Conservation (phyloP, 352 stramenopile genomes). For the Pythium chondricola region DNA sequence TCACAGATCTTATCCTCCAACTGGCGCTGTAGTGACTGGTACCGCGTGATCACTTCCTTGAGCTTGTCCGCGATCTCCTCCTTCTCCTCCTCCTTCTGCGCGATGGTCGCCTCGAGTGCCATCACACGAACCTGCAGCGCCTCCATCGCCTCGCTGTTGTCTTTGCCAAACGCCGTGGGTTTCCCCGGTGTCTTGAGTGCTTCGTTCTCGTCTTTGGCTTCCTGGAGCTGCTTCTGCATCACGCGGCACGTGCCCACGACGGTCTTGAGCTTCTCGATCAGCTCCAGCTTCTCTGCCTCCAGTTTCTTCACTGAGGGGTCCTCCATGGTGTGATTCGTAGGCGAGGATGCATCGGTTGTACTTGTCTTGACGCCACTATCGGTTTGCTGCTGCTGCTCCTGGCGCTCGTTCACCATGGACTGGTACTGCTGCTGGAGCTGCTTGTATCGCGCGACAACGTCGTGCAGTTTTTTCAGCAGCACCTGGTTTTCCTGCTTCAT, state of each 20-base stretch:
- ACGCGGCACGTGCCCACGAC: conserved; percentile 58
- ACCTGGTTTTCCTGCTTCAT: conserved; percentile 54
- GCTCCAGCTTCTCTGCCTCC: conserved; percentile 59
- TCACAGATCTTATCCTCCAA: conserved; percentile 46
- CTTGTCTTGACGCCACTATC: background rate
- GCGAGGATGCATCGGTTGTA: background rate
- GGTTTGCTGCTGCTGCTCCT: conserved; percentile 23
- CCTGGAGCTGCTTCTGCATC: conserved; percentile 69
- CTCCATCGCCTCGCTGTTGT: conserved; percentile 7
- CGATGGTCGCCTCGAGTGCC: conserved; percentile 30
- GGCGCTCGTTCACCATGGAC: conserved; percentile 19
- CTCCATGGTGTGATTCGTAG: conserved; percentile 13
- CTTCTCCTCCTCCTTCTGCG: conserved; percentile 39
- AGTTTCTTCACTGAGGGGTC: conserved; percentile 36
- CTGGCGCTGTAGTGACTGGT: conserved; percentile 43
- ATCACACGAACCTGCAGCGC: conserved; percentile 17
- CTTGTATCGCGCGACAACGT: conserved; percentile 45
- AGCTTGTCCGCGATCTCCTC: conserved; percentile 40
- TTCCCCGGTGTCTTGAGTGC: conserved; percentile 30
- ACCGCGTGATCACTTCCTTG: conserved; percentile 39
- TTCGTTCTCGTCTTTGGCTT: conserved; percentile 53
- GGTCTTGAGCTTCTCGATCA: conserved; percentile 73
- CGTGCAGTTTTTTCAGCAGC: conserved; percentile 48
- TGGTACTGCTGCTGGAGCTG: conserved; percentile 49
- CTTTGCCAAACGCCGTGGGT: conserved; percentile 1